Evolutionary conservation across 2,329 filamentous ascomycete species (phyloP).

Genomic region (Thelonectria blattea): DNA sequence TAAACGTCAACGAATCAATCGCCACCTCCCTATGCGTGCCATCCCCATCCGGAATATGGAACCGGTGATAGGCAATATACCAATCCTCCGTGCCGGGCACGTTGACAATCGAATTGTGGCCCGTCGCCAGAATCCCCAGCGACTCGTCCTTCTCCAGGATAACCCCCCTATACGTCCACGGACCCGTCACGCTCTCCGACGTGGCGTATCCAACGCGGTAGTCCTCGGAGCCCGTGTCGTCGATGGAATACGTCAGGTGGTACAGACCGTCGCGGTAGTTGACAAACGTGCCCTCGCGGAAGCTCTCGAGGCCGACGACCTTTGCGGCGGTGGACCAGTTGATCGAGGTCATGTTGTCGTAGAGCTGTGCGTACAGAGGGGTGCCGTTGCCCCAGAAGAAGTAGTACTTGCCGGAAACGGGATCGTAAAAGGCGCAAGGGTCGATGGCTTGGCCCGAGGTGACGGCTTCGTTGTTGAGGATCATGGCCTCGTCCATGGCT

Average conservation of each 20-base stretch:
- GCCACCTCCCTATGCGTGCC: constrained; percentile 52
- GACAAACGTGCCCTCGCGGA: constrained; percentile 50
- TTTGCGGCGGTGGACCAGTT: constrained; percentile 43
- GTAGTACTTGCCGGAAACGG: constrained; percentile 61
- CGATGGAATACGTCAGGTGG: constrained; percentile 56
- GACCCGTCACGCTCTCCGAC: constrained; percentile 44
- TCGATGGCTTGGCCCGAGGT: constrained; percentile 59
- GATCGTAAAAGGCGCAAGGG: constrained; percentile 66
- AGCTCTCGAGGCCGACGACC: constrained; percentile 48
- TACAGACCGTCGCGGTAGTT: constrained; percentile 53
- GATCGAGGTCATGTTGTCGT: constrained; percentile 54
- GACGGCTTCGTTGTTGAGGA: constrained; percentile 53
- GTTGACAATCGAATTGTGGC: constrained; percentile 53
- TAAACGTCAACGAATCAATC: constrained; percentile 49
- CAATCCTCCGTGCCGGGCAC: constrained; percentile 55
- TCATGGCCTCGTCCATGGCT: constrained; percentile 59
- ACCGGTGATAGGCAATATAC: constrained; percentile 58
- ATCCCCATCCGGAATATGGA: constrained; percentile 52
- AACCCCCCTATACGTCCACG: constrained; percentile 53
- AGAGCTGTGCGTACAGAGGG: constrained; percentile 50
- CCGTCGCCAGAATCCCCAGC: constrained; percentile 52
- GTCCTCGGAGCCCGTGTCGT: constrained; percentile 52
- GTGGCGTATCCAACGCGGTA: constrained; percentile 57
- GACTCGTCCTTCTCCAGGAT: constrained; percentile 50
- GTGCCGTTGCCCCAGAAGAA: constrained; percentile 65